Conservation (phyloP, 139 green algal species). For the Nannochloris sp. region DNA sequence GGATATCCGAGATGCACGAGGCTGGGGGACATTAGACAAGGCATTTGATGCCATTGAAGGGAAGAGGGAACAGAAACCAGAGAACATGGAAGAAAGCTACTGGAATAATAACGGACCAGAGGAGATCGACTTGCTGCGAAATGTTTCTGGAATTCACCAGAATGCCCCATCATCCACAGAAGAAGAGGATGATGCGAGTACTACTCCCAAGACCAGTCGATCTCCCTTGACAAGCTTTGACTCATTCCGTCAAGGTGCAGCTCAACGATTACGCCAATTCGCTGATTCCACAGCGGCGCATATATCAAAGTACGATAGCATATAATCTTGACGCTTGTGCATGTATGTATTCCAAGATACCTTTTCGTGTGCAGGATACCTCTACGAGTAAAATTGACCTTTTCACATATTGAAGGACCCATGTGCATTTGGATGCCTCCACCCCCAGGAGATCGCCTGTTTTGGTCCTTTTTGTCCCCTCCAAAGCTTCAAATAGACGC, state of each 20-base stretch:
- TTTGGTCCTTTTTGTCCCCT: slow-evolving; percentile 34
- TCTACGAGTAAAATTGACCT: slow-evolving; percentile 32
- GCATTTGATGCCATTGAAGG: slow-evolving; percentile 20
- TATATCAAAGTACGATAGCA: slow-evolving; percentile 9
- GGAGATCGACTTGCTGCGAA: not conserved
- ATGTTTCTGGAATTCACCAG: not conserved
- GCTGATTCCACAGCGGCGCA: slow-evolving; percentile 23
- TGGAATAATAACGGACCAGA: not conserved
- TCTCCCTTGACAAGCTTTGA: not conserved
- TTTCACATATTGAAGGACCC: slow-evolving; percentile 28
- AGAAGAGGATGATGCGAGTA: not conserved
- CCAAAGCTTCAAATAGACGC: slow-evolving; percentile 25
- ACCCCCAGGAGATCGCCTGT: slow-evolving; percentile 40
- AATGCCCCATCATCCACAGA: not conserved
- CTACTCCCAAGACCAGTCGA: not conserved
- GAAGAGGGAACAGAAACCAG: not conserved
- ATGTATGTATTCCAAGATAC: no score
- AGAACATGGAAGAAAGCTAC: not conserved
- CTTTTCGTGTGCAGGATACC: slow-evolving; percentile 23
- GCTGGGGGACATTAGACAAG: slow-evolving; percentile 34
- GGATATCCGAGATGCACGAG: slow-evolving; percentile 31
- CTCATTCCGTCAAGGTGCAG: slow-evolving; percentile 9
- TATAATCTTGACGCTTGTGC: no score
- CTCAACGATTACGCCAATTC: slow-evolving; percentile 15
- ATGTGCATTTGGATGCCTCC: slow-evolving; percentile 41